Evolutionary conservation across 331 rosid genomes (phyloP).

Genomic region (Stylosanthes scabra): DNA sequence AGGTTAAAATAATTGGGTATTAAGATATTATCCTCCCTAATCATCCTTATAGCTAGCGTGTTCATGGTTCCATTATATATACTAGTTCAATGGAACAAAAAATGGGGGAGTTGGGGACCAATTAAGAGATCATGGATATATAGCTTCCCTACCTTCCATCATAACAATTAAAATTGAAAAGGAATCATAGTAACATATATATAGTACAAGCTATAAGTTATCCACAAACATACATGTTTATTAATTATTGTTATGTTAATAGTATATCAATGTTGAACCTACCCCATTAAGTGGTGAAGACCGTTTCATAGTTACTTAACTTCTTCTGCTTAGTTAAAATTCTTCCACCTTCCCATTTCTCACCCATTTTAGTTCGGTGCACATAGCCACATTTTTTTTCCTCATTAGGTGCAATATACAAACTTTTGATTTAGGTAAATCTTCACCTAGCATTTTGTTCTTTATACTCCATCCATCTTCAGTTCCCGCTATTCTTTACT

Average conservation of each 20-base stretch:
- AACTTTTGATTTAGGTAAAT: constrained; percentile 5
- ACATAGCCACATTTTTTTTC: not conserved
- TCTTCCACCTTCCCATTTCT: not conserved
- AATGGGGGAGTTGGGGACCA: constrained; percentile 29
- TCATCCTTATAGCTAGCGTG: too few relatives aligned
- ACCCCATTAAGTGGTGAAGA: constrained; percentile 30
- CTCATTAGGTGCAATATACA: not conserved
- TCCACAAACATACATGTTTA: not conserved
- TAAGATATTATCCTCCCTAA: too few relatives aligned
- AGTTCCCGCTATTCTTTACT: not conserved
- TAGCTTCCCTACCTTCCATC: not conserved
- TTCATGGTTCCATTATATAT: too few relatives aligned
- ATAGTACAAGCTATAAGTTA: not conserved
- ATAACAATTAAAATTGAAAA: not conserved
- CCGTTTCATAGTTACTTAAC: constrained; percentile 28
- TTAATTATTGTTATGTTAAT: too few relatives aligned
- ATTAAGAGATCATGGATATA: not conserved
- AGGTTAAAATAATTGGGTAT: too few relatives aligned
- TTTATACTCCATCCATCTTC: constrained; percentile 13
- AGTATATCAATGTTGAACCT: constrained; percentile 40
- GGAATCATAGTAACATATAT: not conserved
- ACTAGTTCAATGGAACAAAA: too few relatives aligned
- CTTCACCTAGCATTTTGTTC: constrained; percentile 7
- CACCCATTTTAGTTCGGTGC: not conserved
- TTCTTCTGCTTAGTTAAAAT: constrained; percentile 14